phyloP scores from a whole-genome alignment of 2,329 filamentous ascomycete genomes.

The Aspergillus jensenii region DNA sequence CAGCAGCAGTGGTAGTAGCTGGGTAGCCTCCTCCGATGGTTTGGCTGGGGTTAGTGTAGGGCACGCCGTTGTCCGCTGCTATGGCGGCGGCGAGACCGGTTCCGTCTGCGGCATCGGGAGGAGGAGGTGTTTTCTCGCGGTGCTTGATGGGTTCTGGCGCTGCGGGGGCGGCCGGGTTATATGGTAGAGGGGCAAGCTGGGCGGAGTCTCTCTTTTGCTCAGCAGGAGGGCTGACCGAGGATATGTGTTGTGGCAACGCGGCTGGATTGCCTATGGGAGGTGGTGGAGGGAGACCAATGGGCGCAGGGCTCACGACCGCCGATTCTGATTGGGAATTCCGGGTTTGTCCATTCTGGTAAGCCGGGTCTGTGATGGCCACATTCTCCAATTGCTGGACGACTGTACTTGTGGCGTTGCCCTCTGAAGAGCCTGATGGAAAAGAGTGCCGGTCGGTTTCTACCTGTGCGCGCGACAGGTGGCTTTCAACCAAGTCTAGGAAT shows the following conservation, averaged over 20 bases:
- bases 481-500: slow-evolving; percentile 50
- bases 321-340: slow-evolving; percentile 37
- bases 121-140: slow-evolving; percentile 67
- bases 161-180: slow-evolving; percentile 66
- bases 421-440: slow-evolving; percentile 30
- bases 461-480: slow-evolving; percentile 37
- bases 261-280: slow-evolving; percentile 23
- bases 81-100: slow-evolving; percentile 46
- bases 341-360: slow-evolving; percentile 46
- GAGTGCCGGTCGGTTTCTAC: slow-evolving; percentile 52
- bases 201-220: slow-evolving; percentile 29
- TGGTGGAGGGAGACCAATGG: slow-evolving; percentile 25
- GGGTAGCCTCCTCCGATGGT: slow-evolving; percentile 19
- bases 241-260: slow-evolving; percentile 16
- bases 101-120: slow-evolving; percentile 53
- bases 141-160: slow-evolving; percentile 64
- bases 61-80: slow-evolving; percentile 37
- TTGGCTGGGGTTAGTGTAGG: slow-evolving; percentile 33
- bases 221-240: slow-evolving; percentile 11
- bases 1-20: background rate
- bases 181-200: slow-evolving; percentile 56
- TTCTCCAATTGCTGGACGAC: slow-evolving; percentile 65
- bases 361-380: slow-evolving; percentile 57
- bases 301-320: slow-evolving; percentile 15
- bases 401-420: slow-evolving; percentile 51